Evolutionary conservation across 2,329 filamentous ascomycete genomes (phyloP), one percentile per base, ranked within the genome.

Genomic region (Sordariomycetes sp.): DNA sequence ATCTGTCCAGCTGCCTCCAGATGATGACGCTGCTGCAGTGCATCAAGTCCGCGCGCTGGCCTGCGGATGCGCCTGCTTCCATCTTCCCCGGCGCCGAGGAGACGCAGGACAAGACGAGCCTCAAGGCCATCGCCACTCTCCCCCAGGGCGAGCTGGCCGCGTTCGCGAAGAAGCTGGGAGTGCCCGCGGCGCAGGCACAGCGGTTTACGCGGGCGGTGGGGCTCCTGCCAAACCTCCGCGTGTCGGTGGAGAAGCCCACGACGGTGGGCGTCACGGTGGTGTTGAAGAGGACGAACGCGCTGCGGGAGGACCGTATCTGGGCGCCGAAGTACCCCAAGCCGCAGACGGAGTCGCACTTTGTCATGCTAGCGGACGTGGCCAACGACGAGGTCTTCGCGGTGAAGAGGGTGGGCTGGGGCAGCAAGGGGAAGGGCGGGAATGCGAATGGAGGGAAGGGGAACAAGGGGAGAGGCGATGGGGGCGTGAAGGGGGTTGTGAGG

Each of bases 41-140:
- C 68, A 87, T 99, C 76, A 99, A 99, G 72, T 90, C 85, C 43
- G 94, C 90, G 2, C 83, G 90, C 57, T 99, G 94, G 94, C 91
- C 92, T 0, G 83, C 85, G 25, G 92, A 97, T 64, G 80, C 87
- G 1, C 85, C 90, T 0, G 73, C 92, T 0, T 84, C 88, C 1
- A 89, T 97, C 64, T 79, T 97, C 10, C 91, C 93, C 0, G 86
- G 87, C 37, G 78, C 65, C 61, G 64, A 76, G 66, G 61, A 70
- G 66, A 61, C 71, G 67, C 68, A 75, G 71, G 67, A 72, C 71
- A 62, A 73, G 67, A 66, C 72, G 65, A 57, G 71, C 0, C 73
- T 83, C 14, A 68, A 74, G 54, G 72, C 75, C 54, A 65, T 80
- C 66, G 64, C 73, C 64, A 61, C 70, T 2, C 40, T 57, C 40